Base-by-base conservation (phyloP, 106 monocot species). In the Iris macrosiphon region DNA sequence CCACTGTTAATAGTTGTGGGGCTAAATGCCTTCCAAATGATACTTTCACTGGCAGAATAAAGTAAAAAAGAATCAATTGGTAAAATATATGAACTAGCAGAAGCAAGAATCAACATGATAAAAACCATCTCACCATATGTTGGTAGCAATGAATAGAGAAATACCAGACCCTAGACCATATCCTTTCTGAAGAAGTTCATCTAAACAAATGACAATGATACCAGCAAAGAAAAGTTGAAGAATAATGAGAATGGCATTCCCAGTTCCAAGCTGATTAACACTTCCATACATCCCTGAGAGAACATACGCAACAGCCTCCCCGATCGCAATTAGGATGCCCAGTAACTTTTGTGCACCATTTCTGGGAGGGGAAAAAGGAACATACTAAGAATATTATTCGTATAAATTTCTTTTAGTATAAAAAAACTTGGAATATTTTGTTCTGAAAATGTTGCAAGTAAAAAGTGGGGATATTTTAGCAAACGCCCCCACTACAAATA, bases 171-270 rank as follows among this genome's bases (percentile, higher is more conserved):
- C 52, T 51, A 49, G 48, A 22, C 48, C 48, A 49, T 49, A 49
- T 49, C 48, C 48, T 49, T 49, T 49, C 22, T 49, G 48, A 11
- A 52, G 52, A 29, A 52, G 52, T 52, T 52, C 52, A 52, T 30
- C 52, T 52, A 52, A 31, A 28, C 52, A 52, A 31, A 52, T 32
- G 14, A 52, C 52, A 31, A 52, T 52, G 13, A 52, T 52, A 6
- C 27, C 30, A 16, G 29, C 52, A 52, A 52, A 52, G 30, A n/a
- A 52, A 30, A 52, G 44, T 17, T 44, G 62, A 37, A 62, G 62
- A 24, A 62, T 64, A 40, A 64, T 64, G 10, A 64, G 51, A 52
- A 64, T 64, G 41, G 64, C 64, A 31, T 64, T 64, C 33, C 64
- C 64, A 16, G 64, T 29, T 25, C 64, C 64, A 40, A 62, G 49